A percentile compares a stretch with the other conserved stretches of the same genome.
Evolutionary conservation across 176 grass and related monocot genomes (phyloP).

Genomic region (Juncus effusus): DNA sequence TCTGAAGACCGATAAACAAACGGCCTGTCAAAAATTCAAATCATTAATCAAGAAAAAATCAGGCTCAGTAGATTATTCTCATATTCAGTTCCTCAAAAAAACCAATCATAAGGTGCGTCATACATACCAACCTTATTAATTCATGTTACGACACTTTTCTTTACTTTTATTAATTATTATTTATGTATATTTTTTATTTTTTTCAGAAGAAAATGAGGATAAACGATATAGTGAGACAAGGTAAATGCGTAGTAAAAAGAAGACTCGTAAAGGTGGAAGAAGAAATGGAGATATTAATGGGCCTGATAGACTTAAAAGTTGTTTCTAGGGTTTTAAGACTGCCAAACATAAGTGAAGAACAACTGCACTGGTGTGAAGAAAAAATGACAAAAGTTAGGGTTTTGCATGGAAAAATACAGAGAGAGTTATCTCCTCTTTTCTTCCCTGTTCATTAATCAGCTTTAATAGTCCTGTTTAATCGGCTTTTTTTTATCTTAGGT

Average conservation of each 20-base stretch:
- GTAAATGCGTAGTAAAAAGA: constrained; percentile 58
- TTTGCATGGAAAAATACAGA: constrained; percentile 50
- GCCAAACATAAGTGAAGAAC: constrained; percentile 60
- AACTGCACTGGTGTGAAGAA: constrained; percentile 92
- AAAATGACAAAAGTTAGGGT: constrained; percentile 76
- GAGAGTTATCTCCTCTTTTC: constrained; percentile 74
- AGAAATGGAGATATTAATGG: constrained; percentile 65
- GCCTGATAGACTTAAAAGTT: constrained; percentile 74
- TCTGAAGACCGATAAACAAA: constrained; percentile 59
- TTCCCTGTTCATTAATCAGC: constrained; percentile 59
- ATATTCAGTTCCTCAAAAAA: constrained; percentile 45
- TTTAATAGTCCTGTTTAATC: constrained; percentile 31
- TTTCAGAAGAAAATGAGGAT: constrained; percentile 80
- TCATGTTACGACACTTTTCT: no score
- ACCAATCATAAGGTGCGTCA: constrained; percentile 45
- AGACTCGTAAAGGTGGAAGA: constrained; percentile 47
- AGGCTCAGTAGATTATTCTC: constrained; percentile 28
- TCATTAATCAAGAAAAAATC: constrained; percentile 47
- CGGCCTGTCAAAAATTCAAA: constrained; percentile 59
- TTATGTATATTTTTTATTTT: background rate
- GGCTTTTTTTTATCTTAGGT: constrained; percentile 28
- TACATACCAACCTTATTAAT: background rate
- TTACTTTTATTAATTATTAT: background rate
- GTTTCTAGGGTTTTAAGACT: constrained; percentile 76
- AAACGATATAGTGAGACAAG: constrained; percentile 50